These are phyloP conservation scores for Ceratocystis harringtonii DNA, from an alignment of 2,329 filamentous ascomycete genomes.

Conservation along the genomic window DNA sequence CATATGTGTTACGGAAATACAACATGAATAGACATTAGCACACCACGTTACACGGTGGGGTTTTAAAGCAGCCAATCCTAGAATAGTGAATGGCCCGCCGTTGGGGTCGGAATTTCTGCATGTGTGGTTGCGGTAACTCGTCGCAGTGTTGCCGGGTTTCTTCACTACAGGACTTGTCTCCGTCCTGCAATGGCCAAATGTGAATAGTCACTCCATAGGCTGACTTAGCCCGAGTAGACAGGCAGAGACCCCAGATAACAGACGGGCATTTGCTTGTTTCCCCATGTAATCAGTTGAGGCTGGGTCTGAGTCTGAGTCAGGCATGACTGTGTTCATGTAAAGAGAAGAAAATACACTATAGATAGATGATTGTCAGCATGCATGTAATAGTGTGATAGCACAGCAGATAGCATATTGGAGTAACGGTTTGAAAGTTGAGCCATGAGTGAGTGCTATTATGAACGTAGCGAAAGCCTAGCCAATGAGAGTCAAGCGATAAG, in stretches of 20 bases:
- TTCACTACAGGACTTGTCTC: too few species aligned
- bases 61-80: not conserved
- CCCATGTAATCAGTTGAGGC: not conserved
- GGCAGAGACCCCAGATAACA: not conserved
- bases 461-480: not conserved
- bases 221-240: too few species aligned
- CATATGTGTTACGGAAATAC: not conserved
- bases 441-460: slow-evolving; percentile 9
- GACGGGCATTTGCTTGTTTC: not conserved
- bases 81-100: too few species aligned
- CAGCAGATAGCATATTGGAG: not conserved
- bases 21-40: not conserved
- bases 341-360: too few species aligned
- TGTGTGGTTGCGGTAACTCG: too few species aligned
- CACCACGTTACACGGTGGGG: not conserved
- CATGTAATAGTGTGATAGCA: not conserved
- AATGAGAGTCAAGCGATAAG: slow-evolving; percentile 10
- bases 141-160: too few species aligned
- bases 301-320: not conserved
- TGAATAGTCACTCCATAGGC: too few species aligned
- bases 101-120: too few species aligned
- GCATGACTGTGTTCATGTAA: not conserved
- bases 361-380: not conserved
- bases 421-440: not conserved
- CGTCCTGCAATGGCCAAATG: too few species aligned